phyloP scores from a whole-genome alignment of 1,139 yeast genomes.

The Candida labiduridarum region DNA sequence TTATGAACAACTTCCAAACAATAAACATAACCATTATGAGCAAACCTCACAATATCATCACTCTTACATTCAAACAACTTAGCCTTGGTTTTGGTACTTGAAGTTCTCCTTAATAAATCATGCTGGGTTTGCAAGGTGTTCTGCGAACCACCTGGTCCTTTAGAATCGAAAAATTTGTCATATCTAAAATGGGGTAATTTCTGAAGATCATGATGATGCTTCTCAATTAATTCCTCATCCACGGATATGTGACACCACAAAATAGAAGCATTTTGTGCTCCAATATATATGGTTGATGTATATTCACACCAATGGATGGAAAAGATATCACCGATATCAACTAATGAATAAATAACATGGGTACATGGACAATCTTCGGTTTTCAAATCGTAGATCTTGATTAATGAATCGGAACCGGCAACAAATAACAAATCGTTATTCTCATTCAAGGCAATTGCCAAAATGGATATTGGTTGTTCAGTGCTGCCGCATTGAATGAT shows the following conservation, averaged over 20 bases:
- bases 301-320: conserved; percentile 72
- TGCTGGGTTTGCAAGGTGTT: conserved; percentile 38
- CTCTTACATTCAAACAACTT: conserved; percentile 67
- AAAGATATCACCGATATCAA: conserved; percentile 93
- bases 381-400: conserved; percentile 76
- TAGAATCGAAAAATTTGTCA: conserved; percentile 87
- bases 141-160: conserved; percentile 74
- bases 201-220: conserved; percentile 20
- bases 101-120: conserved; percentile 23
- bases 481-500: conserved; percentile 33
- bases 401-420: conserved; percentile 88
- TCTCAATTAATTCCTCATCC: conserved; percentile 7
- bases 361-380: conserved; percentile 35
- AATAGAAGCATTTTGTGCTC: conserved; percentile 90
- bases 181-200: conserved; percentile 79
- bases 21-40: conserved; percentile 90
- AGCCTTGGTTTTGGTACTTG: conserved; percentile 14
- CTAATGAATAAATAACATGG: conserved; percentile 74
- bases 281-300: conserved; percentile 69
- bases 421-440: conserved; percentile 71
- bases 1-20: conserved; percentile 52
- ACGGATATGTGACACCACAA: conserved; percentile 59
- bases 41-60: conserved; percentile 69
- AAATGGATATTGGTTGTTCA: conserved; percentile 74
- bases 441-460: conserved; percentile 61